Evolutionary conservation across 495 filamentous ascomycete species (phyloP), one percentile per base, ranked within the genome.

Genomic region (Gamarada debralockiae): DNA sequence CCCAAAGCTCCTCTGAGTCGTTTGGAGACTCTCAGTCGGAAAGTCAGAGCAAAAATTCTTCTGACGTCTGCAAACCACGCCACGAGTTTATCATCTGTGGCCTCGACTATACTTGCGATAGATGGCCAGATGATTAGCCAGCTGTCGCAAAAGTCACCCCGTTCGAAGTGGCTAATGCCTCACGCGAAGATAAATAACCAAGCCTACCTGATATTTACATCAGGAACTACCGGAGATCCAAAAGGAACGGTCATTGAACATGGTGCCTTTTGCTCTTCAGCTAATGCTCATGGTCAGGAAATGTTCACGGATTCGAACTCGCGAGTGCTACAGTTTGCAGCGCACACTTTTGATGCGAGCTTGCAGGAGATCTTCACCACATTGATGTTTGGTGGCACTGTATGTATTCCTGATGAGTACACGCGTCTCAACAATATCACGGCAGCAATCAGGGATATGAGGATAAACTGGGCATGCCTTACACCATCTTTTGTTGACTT

Each of bases 341-440:
- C 82, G 33, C 14, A 82, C 59, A 81, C 81, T 1, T 86, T 86
- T 34, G 87, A 91, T 53, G 76, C 82, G 24, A 80, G 81, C 38
- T 70, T 89, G 17, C 62, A 78, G 3, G 86, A 90, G 50, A 80
- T 86, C 3, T 77, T 87, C 47, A 80, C 82, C 4, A 82, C 82
- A 0, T 66, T 91, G 1, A 80, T 81, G 3, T 57, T 67, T 18
- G 77, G 77, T 5, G 76, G 69, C 17, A 75, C 72, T 48, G 65
- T 80, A 22, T 79, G 76, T 49, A 59, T 80, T 20, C 74, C 75
- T 2, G 74, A 72, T 3, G 60, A 70, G 46, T 15, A 43, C 0
- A 74, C 75, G 41, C 63, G 63, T 20, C 49, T 73, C 17, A 51
- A 59, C 31, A 65, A 67, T 38, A 70, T 69, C 42, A 65, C 62